Base-by-base conservation (phyloP, 83 land plant species). In the Picea abies region DNA sequence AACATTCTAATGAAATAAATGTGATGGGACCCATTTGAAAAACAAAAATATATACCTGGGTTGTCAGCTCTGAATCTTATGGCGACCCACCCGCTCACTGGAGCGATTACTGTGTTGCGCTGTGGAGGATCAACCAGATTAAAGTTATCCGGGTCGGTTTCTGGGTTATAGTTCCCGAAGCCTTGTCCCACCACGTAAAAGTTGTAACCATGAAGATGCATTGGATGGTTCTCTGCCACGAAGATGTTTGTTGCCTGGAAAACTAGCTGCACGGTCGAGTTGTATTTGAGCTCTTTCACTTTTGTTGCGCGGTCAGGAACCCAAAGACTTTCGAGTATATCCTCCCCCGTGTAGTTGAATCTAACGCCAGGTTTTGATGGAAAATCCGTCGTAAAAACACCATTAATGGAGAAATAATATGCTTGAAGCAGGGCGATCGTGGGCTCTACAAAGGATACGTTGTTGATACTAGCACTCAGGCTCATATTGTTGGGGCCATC, bases 401-500 rank as follows among this genome's bases (percentile, higher is more conserved):
- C 81, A 81, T 68, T 49, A 47, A 75, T 62, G 83, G 61, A 14
- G 23, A 63, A 67, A n/a, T 65, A 60, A 80, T 73, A 69, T 25
- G 82, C 76, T 63, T 84, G 80, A 5, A 78, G 81, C 14, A 78
- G 78, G 49, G 69, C 60, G 3, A 78, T 25, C 16, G 49, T 20
- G 8, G 89, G 89, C 1, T 25, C 15, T 10, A 56, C 49, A 26
- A 84, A 87, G 5, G 89, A 63, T 70, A 81, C 62, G 76, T 87
- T 87, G 76, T 87, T 87, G 73, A 87, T 60, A 26, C 85, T 76
- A 8, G 79, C 86, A 10, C 32, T 25, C 9, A 84, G 37, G 23
- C 68, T 78, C 19, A 68, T 64, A 10, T 52, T 58, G 79, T 67
- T 44, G 0, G 76, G 26, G 47, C 64, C 86, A 0, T 39, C 63